phyloP scores from a whole-genome alignment of 495 filamentous ascomycete species.

The Penicillium lagena region DNA sequence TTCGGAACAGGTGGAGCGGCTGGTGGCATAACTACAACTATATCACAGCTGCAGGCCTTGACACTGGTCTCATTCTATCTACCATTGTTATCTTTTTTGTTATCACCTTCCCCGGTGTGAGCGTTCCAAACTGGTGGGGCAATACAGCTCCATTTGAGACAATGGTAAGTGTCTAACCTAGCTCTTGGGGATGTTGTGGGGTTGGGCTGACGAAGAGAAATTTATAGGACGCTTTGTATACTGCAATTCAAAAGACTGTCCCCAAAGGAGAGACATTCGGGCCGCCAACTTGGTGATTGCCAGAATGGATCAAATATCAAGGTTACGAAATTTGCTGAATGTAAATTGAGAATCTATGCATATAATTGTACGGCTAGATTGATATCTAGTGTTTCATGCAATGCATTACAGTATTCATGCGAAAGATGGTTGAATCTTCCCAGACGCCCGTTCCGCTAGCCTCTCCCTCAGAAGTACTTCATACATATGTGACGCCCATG shows the following conservation, averaged over 20 bases:
- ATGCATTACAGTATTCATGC: constrained; percentile 9
- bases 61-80: constrained; percentile 49
- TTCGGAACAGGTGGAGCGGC: constrained; percentile 42
- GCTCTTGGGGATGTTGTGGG: not conserved
- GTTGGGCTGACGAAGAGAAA: not conserved
- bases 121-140: constrained; percentile 50
- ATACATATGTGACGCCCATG: constrained; percentile 52
- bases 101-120: constrained; percentile 41
- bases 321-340: too few species aligned
- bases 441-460: constrained; percentile 41
- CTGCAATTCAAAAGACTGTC: constrained; percentile 44
- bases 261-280: constrained; percentile 45
- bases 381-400: too few species aligned
- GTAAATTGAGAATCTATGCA: too few species aligned
- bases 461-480: constrained; percentile 39
- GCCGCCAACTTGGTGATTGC: constrained; percentile 29
- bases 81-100: constrained; percentile 53
- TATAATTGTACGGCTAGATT: too few species aligned
- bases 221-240: constrained; percentile 37
- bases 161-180: constrained; percentile 4
- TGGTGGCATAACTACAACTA: constrained; percentile 58
- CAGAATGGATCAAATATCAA: too few species aligned
- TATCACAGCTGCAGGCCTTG: constrained; percentile 46
- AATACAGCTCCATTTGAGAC: constrained; percentile 36
- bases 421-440: constrained; percentile 47